Conservation (phyloP, 495 filamentous ascomycete species). For the Amniculicola lignicola region DNA sequence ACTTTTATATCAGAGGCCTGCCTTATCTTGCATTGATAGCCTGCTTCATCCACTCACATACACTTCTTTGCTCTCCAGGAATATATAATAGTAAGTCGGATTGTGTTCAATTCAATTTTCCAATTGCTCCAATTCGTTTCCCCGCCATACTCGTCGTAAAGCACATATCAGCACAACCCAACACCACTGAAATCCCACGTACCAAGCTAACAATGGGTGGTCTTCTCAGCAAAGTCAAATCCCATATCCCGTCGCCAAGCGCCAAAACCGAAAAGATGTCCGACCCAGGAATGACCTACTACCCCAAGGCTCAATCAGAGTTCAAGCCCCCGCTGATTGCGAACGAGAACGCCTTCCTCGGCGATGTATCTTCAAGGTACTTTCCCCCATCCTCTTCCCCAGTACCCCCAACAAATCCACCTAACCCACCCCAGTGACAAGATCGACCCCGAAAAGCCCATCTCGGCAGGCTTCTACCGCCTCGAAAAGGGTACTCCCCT, state of each 20-base stretch:
- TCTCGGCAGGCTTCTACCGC: constrained; percentile 69
- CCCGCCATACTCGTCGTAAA: too few relatives aligned
- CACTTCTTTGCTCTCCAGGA: neutral
- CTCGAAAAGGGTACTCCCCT: constrained; percentile 71
- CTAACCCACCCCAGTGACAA: constrained; percentile 46
- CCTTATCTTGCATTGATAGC: constrained; percentile 7
- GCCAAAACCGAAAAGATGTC: constrained; percentile 30
- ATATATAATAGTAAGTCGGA: neutral
- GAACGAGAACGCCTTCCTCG: constrained; percentile 71
- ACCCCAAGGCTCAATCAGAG: constrained; percentile 57
- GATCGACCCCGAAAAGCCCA: constrained; percentile 58
- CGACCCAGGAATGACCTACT: constrained; percentile 50
- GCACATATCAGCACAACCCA: too few relatives aligned
- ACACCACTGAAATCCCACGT: too few relatives aligned
- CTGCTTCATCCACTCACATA: neutral
- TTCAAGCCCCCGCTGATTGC: constrained; percentile 70
- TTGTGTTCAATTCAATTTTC: too few relatives aligned
- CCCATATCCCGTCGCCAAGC: constrained; percentile 14
- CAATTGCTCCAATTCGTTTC: too few relatives aligned
- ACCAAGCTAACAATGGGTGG: constrained; percentile 39
- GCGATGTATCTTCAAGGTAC: constrained; percentile 61
- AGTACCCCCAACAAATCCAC: neutral
- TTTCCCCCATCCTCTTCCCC: neutral
- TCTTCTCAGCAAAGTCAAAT: constrained; percentile 42
- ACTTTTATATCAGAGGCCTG: neutral